Evolutionary conservation across 1,284 basidiomycete species (phyloP), one percentile per base, ranked within the genome.

Genomic region (Puccinia hordei): DNA sequence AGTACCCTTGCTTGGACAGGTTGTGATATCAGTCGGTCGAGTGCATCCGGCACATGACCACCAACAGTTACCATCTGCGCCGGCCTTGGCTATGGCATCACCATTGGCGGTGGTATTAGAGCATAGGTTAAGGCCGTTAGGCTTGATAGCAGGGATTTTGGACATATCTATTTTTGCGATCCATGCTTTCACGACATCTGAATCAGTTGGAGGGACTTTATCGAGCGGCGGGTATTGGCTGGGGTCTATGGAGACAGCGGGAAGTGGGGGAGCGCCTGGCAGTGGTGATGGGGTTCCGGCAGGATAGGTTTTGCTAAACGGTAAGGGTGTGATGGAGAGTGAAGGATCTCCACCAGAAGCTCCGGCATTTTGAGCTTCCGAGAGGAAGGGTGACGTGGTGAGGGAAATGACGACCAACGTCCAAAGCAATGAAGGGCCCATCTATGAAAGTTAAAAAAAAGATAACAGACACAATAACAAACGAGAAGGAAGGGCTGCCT

Each of bases 11-110:
- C 90, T 89, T 1, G 93, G 92, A 86, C 94, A 96, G 24, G 88
- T 86, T 81, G 90, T 89, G 82, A 94, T 89, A 85, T 94, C 92
- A 15, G 90, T 90, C 41, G 87, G 88, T 22, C 92, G 89, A 4
- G 92, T 92, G 85, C 89, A 90, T 49, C 92, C 92, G 84, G 90
- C 90, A 85, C 93, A 94, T 6, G 92, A 93, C 93, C 93, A 95
- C 93, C 93, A 94, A 86, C 92, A 92, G 81, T 89, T 88, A 9
- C 86, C 86, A 4, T 85, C 81, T n/a, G 44, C 33, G 22, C 75
- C 75, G 8, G 75, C 17, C 83, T 92, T 86, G 12, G 87, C 86
- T 10, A 89, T 89, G 8, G 90, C 90, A 3, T 85, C 87, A 0
- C 89, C 86, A 84, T 92, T 92, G n/a, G n/a, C n/a, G 61, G 89